Evolutionary conservation across 2,329 filamentous ascomycete species (phyloP).

Genomic region (Colletotrichum tabaci): DNA sequence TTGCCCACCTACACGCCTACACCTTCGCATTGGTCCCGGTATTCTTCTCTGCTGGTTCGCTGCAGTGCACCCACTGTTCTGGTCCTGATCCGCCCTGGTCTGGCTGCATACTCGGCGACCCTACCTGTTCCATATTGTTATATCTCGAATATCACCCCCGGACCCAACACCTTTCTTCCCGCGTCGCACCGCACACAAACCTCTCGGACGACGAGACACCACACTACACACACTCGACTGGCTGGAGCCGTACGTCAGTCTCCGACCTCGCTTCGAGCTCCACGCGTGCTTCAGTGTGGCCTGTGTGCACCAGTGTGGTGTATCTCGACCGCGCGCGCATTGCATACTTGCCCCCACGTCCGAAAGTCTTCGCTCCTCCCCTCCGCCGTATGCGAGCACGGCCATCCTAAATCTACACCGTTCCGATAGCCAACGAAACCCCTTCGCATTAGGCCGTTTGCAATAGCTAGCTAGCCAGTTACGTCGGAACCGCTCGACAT

Average conservation of each 20-base stretch:
- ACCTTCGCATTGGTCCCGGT: constrained; percentile 7
- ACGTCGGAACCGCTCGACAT: constrained; percentile 1
- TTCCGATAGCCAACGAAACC: constrained; percentile 2
- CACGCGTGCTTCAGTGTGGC: constrained; percentile 29
- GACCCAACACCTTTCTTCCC: constrained; percentile 22
- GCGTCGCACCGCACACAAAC: constrained; percentile 30
- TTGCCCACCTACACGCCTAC: too few relatives aligned
- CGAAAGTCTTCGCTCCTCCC: constrained; percentile 12
- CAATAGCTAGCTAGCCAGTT: constrained; percentile 32
- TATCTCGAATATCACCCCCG: constrained; percentile 38
- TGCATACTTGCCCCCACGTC: constrained; percentile 29
- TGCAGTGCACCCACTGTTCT: constrained; percentile 37
- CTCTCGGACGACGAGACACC: constrained; percentile 33
- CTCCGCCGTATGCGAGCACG: constrained; percentile 32
- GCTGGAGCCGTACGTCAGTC: constrained; percentile 37
- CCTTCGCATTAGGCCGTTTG: constrained; percentile 8
- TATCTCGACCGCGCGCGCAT: constrained; percentile 33
- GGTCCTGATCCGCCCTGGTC: constrained; percentile 39
- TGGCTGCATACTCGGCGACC: constrained; percentile 38
- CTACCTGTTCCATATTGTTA: constrained; percentile 31
- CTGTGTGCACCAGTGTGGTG: constrained; percentile 29
- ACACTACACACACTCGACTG: constrained; percentile 30
- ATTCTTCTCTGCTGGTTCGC: constrained; percentile 17
- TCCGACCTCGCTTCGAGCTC: constrained; percentile 33
- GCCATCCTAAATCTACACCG: constrained; percentile 1